phyloP scores from a whole-genome alignment of 2,329 filamentous ascomycete species.

The Botrytis cinerea region DNA sequence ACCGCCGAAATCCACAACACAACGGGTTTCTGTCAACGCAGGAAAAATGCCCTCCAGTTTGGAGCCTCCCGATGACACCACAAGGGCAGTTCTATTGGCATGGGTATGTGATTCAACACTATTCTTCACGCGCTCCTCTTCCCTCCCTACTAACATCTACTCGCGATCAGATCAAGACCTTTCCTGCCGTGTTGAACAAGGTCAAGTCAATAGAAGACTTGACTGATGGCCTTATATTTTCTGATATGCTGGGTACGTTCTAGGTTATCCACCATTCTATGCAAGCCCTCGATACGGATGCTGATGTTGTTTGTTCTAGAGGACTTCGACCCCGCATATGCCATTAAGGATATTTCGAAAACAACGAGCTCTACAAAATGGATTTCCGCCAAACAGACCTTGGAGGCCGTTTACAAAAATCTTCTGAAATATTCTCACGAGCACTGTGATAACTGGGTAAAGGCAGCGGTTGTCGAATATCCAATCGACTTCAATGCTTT shows the following conservation, averaged over 20 bases:
- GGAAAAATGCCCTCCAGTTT: conserved; percentile 22
- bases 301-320: conserved; percentile 43
- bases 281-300: conserved; percentile 46
- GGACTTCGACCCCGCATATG: conserved; percentile 59
- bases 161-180: conserved; percentile 41
- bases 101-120: conserved; percentile 47
- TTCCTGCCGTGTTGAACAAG: conserved; percentile 35
- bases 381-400: conserved; percentile 50
- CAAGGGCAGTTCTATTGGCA: conserved; percentile 55
- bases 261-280: conserved; percentile 9
- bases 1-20: conserved; percentile 23
- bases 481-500: conserved; percentile 58
- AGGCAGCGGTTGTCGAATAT: conserved; percentile 51
- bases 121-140: conserved; percentile 26
- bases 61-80: conserved; percentile 20
- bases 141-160: conserved; percentile 3
- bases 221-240: conserved; percentile 42
- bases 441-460: conserved; percentile 51
- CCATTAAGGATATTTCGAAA: conserved; percentile 52
- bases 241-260: conserved; percentile 43
- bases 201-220: conserved; percentile 41
- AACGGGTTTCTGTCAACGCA: conserved; percentile 12
- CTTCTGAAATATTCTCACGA: conserved; percentile 58
- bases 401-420: conserved; percentile 55
- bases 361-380: conserved; percentile 44